Percentiles rank a stretch among this genome's conserved stretches.
Conservation (phyloP, 2,329 filamentous ascomycete species). For the Colletotrichum lini region DNA sequence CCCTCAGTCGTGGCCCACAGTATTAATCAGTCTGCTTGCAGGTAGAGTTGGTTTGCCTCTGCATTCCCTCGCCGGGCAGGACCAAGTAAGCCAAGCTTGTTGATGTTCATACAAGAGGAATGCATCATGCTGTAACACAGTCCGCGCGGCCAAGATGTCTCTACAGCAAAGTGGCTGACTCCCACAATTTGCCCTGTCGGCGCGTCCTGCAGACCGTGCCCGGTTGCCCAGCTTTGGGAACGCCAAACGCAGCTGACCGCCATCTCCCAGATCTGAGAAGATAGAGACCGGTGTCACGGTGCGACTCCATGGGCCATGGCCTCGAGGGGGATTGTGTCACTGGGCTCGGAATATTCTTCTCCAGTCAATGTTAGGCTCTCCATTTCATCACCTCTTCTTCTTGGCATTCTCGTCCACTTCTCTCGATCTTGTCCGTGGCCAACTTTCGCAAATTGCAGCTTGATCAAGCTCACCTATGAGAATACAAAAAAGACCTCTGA, state of each 20-base stretch:
- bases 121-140: not conserved
- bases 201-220: not conserved
- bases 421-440: not conserved
- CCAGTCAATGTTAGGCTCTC: not conserved
- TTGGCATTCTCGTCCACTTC: rapidly evolving
- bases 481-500: too few relatives aligned
- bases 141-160: not conserved
- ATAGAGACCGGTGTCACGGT: not conserved
- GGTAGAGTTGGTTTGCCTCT: too few relatives aligned
- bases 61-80: too few relatives aligned
- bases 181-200: too few relatives aligned
- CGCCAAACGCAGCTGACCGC: not conserved
- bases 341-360: not conserved
- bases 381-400: not conserved
- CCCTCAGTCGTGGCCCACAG: too few relatives aligned
- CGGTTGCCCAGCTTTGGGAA: too few relatives aligned
- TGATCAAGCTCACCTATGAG: not conserved
- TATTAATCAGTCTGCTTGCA: too few relatives aligned
- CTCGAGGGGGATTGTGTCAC: not conserved
- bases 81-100: not conserved
- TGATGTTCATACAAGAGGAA: not conserved
- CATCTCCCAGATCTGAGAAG: not conserved
- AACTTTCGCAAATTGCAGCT: not conserved
- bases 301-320: too few relatives aligned
- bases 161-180: not conserved